Evolutionary conservation across 176 grass and related monocot species (phyloP).

Genomic region (Canna indica): DNA sequence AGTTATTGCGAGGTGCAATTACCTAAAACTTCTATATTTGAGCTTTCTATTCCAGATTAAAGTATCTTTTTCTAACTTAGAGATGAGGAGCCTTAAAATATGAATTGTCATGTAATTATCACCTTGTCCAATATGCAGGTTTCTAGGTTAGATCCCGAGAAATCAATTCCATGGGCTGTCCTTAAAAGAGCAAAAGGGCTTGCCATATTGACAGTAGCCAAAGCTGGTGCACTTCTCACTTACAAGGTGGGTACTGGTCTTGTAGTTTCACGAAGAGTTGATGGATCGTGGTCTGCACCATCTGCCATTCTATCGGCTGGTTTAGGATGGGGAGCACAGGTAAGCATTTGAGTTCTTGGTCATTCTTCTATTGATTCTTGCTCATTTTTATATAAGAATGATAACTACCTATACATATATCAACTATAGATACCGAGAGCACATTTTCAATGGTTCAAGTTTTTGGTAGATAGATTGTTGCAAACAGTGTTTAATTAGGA

Average conservation of each 20-base stretch:
- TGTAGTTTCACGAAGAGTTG: constrained; percentile 61
- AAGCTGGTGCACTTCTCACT: constrained; percentile 75
- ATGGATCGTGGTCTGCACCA: constrained; percentile 85
- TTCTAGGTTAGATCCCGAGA: constrained; percentile 59
- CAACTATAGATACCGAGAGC: too few relatives aligned
- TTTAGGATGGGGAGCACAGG: constrained; percentile 93
- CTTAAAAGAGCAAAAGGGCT: constrained; percentile 74
- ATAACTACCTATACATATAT: not conserved
- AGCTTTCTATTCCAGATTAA: not conserved
- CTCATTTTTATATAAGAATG: not conserved
- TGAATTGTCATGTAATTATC: not conserved
- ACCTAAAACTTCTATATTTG: not conserved
- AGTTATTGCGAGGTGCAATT: constrained; percentile 50
- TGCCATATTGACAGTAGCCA: constrained; percentile 71
- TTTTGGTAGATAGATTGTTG: not conserved
- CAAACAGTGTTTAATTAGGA: not conserved
- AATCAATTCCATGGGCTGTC: constrained; percentile 63
- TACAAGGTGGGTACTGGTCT: constrained; percentile 85
- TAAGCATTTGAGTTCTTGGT: constrained; percentile 20
- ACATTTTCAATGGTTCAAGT: not conserved
- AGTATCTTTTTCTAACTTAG: not conserved
- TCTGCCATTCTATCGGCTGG: constrained; percentile 68
- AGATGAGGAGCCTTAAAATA: not conserved
- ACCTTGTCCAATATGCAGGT: constrained; percentile 31
- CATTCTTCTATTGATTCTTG: not conserved